A percentile compares a stretch with the other conserved stretches of the same genome.
Conservation (phyloP, 1,139 yeast genomes). For the Yamadazyma jaroonii region DNA sequence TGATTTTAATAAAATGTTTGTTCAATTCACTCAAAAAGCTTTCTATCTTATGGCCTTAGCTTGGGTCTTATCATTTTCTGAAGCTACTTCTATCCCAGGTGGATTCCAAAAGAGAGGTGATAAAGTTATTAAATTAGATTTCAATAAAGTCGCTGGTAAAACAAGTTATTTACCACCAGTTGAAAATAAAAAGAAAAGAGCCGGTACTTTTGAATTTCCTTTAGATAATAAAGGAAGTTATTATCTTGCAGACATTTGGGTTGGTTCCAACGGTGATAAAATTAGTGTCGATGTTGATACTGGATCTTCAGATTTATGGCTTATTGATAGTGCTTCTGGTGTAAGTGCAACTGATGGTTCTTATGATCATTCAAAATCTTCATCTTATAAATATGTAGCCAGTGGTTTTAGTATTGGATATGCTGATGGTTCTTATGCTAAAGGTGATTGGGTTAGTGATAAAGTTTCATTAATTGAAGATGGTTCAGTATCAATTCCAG, state of each 20-base stretch:
- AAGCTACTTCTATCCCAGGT: constrained; percentile 11
- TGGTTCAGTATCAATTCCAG: constrained; percentile 6
- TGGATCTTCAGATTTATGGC: constrained; percentile 50
- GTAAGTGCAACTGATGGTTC: constrained; percentile 10
- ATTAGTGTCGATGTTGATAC: constrained; percentile 41
- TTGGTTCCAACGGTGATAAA: constrained; percentile 32
- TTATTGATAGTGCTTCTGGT: constrained; percentile 15
- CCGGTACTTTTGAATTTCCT: constrained; percentile 24
- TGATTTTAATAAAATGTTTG: constrained; percentile 4
- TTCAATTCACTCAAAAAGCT: constrained; percentile 5
- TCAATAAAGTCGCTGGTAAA: constrained; percentile 2
- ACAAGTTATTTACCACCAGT: not conserved
- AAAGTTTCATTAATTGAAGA: constrained; percentile 20
- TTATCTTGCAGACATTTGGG: constrained; percentile 42
- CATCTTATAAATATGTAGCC: constrained; percentile 32
- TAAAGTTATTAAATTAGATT: constrained; percentile 12
- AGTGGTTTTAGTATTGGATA: constrained; percentile 44
- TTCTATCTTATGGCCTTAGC: constrained; percentile 11
- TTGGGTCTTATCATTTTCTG: constrained; percentile 7
- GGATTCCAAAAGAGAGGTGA: constrained; percentile 13
- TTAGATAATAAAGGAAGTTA: constrained; percentile 42
- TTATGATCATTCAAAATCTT: constrained; percentile 14
- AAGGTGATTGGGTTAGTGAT: constrained; percentile 59
- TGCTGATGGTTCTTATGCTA: constrained; percentile 59
- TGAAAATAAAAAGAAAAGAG: constrained; percentile 3